Percentiles rank a stretch among this genome's conserved stretches.
Conservation (phyloP, 2,329 filamentous ascomycete genomes). For the Mycosphaerella arachidis region DNA sequence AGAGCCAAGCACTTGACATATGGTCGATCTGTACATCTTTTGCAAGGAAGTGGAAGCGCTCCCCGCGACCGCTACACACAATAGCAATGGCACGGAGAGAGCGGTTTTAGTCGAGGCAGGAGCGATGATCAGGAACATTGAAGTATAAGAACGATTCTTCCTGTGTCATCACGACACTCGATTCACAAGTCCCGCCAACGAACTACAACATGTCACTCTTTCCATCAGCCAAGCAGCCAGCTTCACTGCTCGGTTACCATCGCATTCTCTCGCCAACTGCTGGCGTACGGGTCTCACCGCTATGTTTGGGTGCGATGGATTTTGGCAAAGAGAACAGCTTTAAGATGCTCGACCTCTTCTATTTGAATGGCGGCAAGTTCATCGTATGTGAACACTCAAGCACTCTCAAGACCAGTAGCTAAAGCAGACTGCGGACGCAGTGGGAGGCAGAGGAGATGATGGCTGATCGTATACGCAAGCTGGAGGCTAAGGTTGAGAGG, state of each 20-base stretch:
- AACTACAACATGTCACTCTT: constrained; percentile 3
- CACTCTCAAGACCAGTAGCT: too few relatives aligned
- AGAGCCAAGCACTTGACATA: too few relatives aligned
- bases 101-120: neutral
- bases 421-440: too few relatives aligned
- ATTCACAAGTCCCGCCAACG: neutral
- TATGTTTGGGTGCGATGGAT: constrained; percentile 53
- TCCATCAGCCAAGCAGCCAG: constrained; percentile 6
- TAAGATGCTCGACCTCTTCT: constrained; percentile 34
- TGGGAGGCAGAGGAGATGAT: too few relatives aligned
- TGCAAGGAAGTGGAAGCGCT: too few relatives aligned
- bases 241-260: constrained; percentile 33
- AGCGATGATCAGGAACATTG: neutral
- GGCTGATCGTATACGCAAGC: too few relatives aligned
- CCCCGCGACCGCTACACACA: neutral
- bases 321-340: constrained; percentile 41
- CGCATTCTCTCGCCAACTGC: constrained; percentile 49
- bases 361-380: constrained; percentile 20
- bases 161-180: neutral
- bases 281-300: constrained; percentile 49
- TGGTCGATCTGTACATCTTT: too few relatives aligned
- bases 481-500: too few relatives aligned
- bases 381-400: neutral
- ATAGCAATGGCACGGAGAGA: neutral
- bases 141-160: neutral